These are phyloP conservation scores for Volvox carteri DNA, from an alignment of 163 green algal species.

Conservation along the genomic window DNA sequence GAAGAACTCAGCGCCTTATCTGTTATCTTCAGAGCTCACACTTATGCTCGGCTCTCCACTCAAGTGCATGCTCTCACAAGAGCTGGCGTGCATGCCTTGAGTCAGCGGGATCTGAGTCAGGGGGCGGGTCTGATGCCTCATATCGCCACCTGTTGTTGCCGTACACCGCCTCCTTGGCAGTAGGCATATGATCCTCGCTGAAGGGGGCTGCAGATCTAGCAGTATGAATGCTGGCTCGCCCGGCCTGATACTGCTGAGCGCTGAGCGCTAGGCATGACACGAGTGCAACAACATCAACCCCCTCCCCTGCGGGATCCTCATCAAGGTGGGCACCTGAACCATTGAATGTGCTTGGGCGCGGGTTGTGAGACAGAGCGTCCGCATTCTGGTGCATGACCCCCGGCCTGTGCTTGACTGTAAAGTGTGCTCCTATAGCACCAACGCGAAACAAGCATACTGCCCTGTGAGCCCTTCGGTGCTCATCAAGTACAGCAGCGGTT, in stretches of 20 bases:
- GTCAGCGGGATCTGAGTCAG: background rate
- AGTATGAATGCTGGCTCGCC: background rate
- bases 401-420: slow-evolving; percentile 46
- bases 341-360: slow-evolving; percentile 11
- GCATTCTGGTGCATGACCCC: slow-evolving; percentile 56
- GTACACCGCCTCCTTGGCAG: background rate
- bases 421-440: slow-evolving; percentile 63
- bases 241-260: background rate
- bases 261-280: background rate
- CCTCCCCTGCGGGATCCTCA: background rate
- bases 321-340: slow-evolving; percentile 40
- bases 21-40: background rate
- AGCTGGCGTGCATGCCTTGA: background rate
- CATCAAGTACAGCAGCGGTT: slow-evolving; percentile 63
- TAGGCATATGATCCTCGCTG: background rate
- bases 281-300: background rate
- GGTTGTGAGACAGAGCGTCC: slow-evolving; percentile 51
- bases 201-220: background rate
- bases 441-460: slow-evolving; percentile 57
- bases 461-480: slow-evolving; percentile 38
- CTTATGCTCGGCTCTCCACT: background rate
- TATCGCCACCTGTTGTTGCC: background rate
- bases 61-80: background rate
- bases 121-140: background rate
- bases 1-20: background rate